phyloP scores from a whole-genome alignment of 169 alveolate species.

The Amoebophrya sp. region DNA sequence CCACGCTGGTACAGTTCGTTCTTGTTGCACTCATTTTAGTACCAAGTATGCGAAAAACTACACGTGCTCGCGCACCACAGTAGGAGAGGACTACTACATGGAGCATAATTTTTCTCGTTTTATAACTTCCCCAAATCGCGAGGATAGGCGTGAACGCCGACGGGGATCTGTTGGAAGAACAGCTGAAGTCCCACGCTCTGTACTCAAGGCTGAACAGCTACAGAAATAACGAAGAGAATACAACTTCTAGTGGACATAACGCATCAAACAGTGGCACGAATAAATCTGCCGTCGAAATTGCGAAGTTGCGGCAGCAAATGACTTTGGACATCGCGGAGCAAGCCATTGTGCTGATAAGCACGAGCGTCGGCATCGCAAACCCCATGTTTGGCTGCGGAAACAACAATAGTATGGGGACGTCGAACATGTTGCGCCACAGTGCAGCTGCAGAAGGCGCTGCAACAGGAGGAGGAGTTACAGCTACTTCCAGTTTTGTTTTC shows the following conservation, averaged over 20 bases:
- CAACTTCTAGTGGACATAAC: not conserved
- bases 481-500: no score
- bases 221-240: not conserved
- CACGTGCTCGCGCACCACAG: no score
- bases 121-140: not conserved
- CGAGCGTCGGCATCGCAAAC: not conserved
- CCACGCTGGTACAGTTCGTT: no score
- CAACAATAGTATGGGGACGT: no score
- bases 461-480: no score
- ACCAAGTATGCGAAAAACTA: no score
- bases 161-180: not conserved
- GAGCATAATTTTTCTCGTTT: no score
- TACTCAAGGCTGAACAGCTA: not conserved
- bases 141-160: not conserved
- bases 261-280: not conserved
- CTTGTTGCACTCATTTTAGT: no score
- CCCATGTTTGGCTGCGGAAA: not conserved
- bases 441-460: no score
- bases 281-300: not conserved
- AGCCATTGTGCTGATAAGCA: not conserved
- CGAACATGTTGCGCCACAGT: no score
- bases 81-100: no score
- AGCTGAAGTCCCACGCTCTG: not conserved
- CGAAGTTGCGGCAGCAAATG: not conserved
- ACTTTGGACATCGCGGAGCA: not conserved